Base-by-base conservation (phyloP, 202 grass and related monocot genomes). In the Brachypodium distachyon region DNA sequence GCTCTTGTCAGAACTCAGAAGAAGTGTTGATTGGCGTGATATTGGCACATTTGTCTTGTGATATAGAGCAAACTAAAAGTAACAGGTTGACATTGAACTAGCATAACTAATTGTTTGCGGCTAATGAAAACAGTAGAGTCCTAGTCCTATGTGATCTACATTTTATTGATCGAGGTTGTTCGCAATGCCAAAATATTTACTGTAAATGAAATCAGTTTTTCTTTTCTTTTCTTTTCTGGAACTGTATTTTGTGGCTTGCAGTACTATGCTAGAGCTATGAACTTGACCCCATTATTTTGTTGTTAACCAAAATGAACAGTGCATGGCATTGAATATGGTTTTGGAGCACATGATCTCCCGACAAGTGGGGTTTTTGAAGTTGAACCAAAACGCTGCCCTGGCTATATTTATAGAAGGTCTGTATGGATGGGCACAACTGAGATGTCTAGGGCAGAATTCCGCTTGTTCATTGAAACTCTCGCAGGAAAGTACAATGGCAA, bases 341-440 rank as follows among this genome's bases (percentile, higher is more conserved):
- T 92, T 80, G 95, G 89, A 81, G 95, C 95, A 12, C 95, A 98
- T 46, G 91, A 98, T 46, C 80, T 88, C 73, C 73, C 89, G 19
- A 70, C 73, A 48, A 98, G 95, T 63, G 95, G 95, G 37, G 91
- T 94, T 13, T 98, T 98, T 75, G 91, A 94, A 74, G 91, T 92
- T 70, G 88, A 94, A 66, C 91, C 95, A 19, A 94, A 80, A 83
- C 47, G 67, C 27, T 97, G 95, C 42, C 91, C 91, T 70, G 95
- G 91, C 43, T 97, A 90, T 53, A n/a, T 88, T 12, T 97, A 84
- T 66, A 88, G 91, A 82, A 84, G 85, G 18, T 90, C 95, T 5
- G 49, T 94, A 51, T 78, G 82, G 69, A 69, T 98, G 66, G 95
- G 95, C 14, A 84, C 72, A 39, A 97, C 89, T 26, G 59, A 77